Percentiles rank a stretch among this genome's conserved stretches.
phyloP scores from a whole-genome alignment of 225 moss, liverwort and hornwort species.

The Anthoceros angustus region DNA sequence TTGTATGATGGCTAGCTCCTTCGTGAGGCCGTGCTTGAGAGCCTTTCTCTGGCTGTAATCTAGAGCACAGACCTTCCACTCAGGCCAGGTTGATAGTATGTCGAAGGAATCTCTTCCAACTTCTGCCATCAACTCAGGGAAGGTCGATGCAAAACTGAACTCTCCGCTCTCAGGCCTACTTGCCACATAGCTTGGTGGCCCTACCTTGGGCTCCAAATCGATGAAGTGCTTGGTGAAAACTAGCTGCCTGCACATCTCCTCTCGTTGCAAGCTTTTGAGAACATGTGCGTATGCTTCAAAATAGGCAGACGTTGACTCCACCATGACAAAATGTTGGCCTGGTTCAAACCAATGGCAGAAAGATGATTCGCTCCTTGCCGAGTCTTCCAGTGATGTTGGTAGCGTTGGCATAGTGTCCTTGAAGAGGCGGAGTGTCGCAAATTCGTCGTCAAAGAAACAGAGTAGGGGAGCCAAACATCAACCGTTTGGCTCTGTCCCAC shows the following conservation, averaged over 20 bases:
- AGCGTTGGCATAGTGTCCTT: not conserved
- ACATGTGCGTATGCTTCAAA: no score
- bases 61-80: not conserved
- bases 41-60: not conserved
- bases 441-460: slow-evolving; percentile 24
- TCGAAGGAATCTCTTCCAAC: no score
- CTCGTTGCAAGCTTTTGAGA: no score
- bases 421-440: slow-evolving; percentile 16
- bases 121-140: slow-evolving; percentile 7
- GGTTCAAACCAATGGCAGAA: not conserved
- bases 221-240: no score
- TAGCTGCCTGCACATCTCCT: no score
- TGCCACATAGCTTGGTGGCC: slow-evolving; percentile 18
- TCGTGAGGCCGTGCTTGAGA: not conserved
- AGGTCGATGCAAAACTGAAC: slow-evolving; percentile 18
- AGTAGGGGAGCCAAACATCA: slow-evolving; percentile 27
- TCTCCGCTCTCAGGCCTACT: slow-evolving; percentile 11
- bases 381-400: no score
- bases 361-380: not conserved
- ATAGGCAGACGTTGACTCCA: no score
- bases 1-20: not conserved
- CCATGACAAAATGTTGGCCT: no score
- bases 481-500: slow-evolving; percentile 10
- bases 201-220: slow-evolving; percentile 16
- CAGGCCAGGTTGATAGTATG: not conserved